These are phyloP conservation scores for Pseudoneurospora amorphoporcata DNA, from an alignment of 495 filamentous ascomycete genomes.

Conservation along the genomic window DNA sequence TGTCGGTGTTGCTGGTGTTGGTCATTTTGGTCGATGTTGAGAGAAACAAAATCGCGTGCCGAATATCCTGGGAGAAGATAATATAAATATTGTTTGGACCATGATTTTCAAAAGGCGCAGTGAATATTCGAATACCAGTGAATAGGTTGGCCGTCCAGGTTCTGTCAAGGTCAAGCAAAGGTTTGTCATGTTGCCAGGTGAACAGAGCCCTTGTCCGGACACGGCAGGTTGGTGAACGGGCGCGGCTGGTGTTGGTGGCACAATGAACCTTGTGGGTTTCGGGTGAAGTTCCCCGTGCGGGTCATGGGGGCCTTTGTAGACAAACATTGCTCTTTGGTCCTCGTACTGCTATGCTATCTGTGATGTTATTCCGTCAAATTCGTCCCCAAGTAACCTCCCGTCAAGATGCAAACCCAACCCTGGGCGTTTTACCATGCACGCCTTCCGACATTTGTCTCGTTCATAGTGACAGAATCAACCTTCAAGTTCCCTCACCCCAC, in stretches of 20 bases:
- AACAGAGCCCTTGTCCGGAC: neutral
- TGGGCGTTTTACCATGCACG: neutral
- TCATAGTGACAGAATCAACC: neutral
- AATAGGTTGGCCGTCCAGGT: neutral
- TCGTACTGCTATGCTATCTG: neutral
- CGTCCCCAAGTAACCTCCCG: neutral
- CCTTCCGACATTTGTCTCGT: neutral
- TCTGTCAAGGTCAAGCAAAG: neutral
- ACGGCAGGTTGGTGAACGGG: neutral
- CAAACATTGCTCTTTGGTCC: neutral
- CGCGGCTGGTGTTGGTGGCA: neutral
- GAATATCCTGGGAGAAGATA: neutral
- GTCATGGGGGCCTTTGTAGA: neutral
- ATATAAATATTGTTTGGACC: neutral
- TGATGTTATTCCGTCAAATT: neutral
- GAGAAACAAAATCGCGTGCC: neutral
- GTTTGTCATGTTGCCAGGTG: neutral
- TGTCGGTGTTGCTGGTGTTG: neutral
- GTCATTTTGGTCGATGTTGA: neutral
- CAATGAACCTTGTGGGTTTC: neutral
- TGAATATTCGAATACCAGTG: neutral
- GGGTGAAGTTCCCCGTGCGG: neutral
- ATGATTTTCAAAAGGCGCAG: neutral
- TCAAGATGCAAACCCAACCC: neutral
- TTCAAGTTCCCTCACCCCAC: neutral